Evolutionary conservation across 2,329 filamentous ascomycete species (phyloP).

Genomic region (Seiridium cupressi): DNA sequence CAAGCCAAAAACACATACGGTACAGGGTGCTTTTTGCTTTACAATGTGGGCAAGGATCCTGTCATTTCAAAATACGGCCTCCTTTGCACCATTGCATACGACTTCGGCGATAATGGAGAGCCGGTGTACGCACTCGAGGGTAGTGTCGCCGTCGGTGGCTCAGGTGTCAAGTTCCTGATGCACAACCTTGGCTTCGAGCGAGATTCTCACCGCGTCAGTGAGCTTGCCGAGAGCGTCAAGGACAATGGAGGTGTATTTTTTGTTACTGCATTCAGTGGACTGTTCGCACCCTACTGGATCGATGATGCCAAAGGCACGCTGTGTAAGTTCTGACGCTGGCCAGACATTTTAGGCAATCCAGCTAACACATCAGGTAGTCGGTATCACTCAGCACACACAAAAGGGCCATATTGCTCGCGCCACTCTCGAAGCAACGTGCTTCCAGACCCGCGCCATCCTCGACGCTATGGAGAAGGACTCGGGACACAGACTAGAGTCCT

Average conservation of each 20-base stretch:
- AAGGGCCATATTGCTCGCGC: constrained; percentile 85
- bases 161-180: constrained; percentile 72
- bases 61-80: constrained; percentile 83
- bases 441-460: constrained; percentile 88
- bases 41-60: constrained; percentile 82
- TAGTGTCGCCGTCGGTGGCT: constrained; percentile 78
- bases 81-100: constrained; percentile 82
- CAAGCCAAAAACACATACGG: constrained; percentile 90
- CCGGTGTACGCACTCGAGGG: constrained; percentile 82
- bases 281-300: constrained; percentile 94
- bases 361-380: constrained; percentile 48
- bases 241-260: constrained; percentile 85
- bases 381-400: constrained; percentile 81
- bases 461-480: constrained; percentile 90
- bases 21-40: constrained; percentile 85
- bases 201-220: constrained; percentile 46
- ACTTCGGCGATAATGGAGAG: constrained; percentile 60
- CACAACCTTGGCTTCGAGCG: constrained; percentile 62
- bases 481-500: constrained; percentile 67
- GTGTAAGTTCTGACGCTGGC: constrained; percentile 46
- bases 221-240: constrained; percentile 49
- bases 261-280: constrained; percentile 86
- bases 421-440: constrained; percentile 87
- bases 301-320: constrained; percentile 88
- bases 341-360: neutral